These are phyloP conservation scores for Gossypium gossypioides DNA, from an alignment of 441 rosid species.

Conservation along the genomic window DNA sequence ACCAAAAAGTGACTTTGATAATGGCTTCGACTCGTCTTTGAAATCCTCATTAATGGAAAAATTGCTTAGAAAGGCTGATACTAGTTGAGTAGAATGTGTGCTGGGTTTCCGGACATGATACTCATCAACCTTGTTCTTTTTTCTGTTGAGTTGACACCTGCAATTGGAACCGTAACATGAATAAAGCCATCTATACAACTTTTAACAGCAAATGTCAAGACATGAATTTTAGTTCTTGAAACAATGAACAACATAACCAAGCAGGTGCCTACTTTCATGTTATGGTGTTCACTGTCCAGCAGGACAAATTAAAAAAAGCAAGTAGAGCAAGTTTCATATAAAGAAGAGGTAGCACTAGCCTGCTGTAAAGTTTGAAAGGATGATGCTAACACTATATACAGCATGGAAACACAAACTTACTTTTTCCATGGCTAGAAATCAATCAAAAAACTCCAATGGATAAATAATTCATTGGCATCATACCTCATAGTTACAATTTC, in stretches of 20 bases:
- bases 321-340: neutral
- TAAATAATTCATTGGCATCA: slow-evolving; percentile 2
- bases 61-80: slow-evolving; percentile 32
- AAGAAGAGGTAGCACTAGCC: neutral
- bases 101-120: slow-evolving; percentile 31
- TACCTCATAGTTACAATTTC: slow-evolving; percentile 67
- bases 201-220: neutral
- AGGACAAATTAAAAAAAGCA: neutral
- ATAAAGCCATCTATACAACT: neutral
- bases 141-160: slow-evolving; percentile 70
- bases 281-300: neutral
- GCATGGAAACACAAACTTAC: neutral
- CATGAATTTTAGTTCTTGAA: neutral
- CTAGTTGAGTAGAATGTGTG: slow-evolving; percentile 30
- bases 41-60: slow-evolving; percentile 49
- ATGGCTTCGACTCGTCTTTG: slow-evolving; percentile 42
- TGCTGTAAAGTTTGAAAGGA: neutral
- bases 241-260: neutral
- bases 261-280: neutral
- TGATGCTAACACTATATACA: neutral
- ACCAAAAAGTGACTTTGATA: slow-evolving; percentile 76
- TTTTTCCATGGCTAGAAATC: neutral
- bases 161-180: slow-evolving; percentile 18
- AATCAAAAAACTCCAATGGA: slow-evolving; percentile 11
- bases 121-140: slow-evolving; percentile 58